Evolutionary conservation across 495 filamentous ascomycete species (phyloP), one percentile per base, ranked within the genome.

Genomic region (Xanthoparmelia taractica): DNA sequence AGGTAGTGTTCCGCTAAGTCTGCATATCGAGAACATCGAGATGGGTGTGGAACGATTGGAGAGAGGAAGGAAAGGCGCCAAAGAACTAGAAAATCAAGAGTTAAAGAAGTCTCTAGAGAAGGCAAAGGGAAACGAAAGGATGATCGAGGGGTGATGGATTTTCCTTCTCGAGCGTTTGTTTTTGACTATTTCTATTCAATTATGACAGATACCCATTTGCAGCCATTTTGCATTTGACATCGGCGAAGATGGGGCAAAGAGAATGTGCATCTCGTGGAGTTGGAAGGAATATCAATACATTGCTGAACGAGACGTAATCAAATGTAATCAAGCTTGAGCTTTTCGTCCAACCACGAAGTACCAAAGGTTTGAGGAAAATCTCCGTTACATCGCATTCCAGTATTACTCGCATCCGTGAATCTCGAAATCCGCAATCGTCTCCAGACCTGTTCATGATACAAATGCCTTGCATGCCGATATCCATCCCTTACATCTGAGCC

Each of bases 1-100:
- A 36, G 72, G 74, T 45, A 73, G 77, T n/a, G 75, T 88, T 37
- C 86, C 87, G 59, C 70, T 91, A 10, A 78, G 76, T 43, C 81
- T 88, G 63, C 86, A 91, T 70, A 81, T 90, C 56, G 84, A 88
- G 65, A 85, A 80, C 65, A 88, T 91, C 52, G 77, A 86, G 59
- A 73, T 78, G 23, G 86, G 85, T 1, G 79, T 89, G 5, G 83
- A 90, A 67, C 77, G 87, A 65, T 68, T 91, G 48, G 84, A 88
- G 65, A 64, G 69, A 48, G 81, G 80, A 60, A 76, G 86, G 59
- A 75, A 75, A 36, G 78, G 80, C 60, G 80, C 81, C 12, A 76
- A 80, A 58, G 79, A 75, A n/a, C 62, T 82, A 25, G 85, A 87
- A 77, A 75, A 81, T 58, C 82, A 88, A 60, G 72, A 78, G 58